Percentiles rank a stretch among this genome's conserved stretches.
phyloP scores from a whole-genome alignment of 495 filamentous ascomycete species.

The Xylaria sp. region DNA sequence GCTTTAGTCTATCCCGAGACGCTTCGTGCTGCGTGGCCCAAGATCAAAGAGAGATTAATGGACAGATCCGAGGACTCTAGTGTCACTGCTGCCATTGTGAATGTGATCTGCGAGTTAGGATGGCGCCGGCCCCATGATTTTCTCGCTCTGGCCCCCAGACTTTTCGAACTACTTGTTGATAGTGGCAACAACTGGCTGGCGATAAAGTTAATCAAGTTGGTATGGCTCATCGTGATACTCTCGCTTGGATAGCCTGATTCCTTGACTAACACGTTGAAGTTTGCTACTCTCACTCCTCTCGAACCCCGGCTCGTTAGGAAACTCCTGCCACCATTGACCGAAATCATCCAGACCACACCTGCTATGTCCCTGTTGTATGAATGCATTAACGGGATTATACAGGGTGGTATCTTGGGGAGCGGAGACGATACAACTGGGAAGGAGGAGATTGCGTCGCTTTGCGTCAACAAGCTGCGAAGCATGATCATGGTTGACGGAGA shows the following conservation, averaged over 20 bases:
- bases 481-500: conserved; percentile 95
- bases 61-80: conserved; percentile 89
- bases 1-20: conserved; percentile 95
- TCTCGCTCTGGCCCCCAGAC: conserved; percentile 84
- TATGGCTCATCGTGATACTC: conserved; percentile 47
- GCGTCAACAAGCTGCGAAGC: conserved; percentile 88
- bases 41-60: conserved; percentile 92
- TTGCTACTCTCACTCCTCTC: conserved; percentile 91
- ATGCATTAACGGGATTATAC: conserved; percentile 97
- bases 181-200: conserved; percentile 99
- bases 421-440: conserved; percentile 76
- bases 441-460: conserved; percentile 92
- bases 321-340: conserved; percentile 90
- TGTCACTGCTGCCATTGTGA: conserved; percentile 93
- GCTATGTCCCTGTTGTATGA: conserved; percentile 98
- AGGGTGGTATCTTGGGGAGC: conserved; percentile 88
- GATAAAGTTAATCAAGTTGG: conserved; percentile 97
- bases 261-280: conserved; percentile 61
- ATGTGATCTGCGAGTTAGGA: conserved; percentile 95
- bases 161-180: conserved; percentile 93
- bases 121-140: conserved; percentile 95
- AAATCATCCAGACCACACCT: conserved; percentile 89
- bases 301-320: conserved; percentile 92
- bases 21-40: conserved; percentile 90
- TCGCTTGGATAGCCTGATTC: not conserved